A percentile compares a stretch with the other conserved stretches of the same genome.
These are phyloP conservation scores for Mycena citricolor DNA, from an alignment of 1,284 basidiomycete species.

Conservation along the genomic window DNA sequence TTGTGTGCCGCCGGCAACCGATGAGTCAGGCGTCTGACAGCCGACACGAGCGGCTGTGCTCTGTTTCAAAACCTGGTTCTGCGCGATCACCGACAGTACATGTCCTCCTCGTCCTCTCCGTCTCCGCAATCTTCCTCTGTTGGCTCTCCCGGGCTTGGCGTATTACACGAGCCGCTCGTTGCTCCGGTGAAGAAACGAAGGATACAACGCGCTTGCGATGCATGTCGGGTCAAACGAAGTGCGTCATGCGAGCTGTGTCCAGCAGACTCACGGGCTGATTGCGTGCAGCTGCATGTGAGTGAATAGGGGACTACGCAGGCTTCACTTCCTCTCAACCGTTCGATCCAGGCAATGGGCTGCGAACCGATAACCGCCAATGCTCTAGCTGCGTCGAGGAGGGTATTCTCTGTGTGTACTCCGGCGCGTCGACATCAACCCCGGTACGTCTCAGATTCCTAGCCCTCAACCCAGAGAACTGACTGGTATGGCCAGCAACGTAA, in stretches of 20 bases:
- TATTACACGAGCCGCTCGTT: neutral
- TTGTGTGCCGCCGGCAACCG: too few relatives aligned
- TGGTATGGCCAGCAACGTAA: too few relatives aligned
- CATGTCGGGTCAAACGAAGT: neutral
- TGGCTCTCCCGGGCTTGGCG: too few relatives aligned
- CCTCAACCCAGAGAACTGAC: neutral
- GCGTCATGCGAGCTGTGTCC: neutral
- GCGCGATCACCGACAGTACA: too few relatives aligned
- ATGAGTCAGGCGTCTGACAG: too few relatives aligned
- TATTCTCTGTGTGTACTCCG: slow-evolving; percentile 2
- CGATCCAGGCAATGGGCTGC: slow-evolving; percentile 1
- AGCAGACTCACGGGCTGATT: neutral
- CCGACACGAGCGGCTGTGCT: too few relatives aligned
- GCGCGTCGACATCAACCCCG: slow-evolving; percentile 1
- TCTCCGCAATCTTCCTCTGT: too few relatives aligned
- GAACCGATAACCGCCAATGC: neutral
- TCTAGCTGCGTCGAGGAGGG: neutral
- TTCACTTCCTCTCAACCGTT: neutral
- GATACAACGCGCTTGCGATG: slow-evolving; percentile 3
- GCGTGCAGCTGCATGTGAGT: neutral
- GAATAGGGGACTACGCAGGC: neutral
- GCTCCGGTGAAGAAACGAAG: slow-evolving; percentile 1
- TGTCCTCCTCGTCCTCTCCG: too few relatives aligned
- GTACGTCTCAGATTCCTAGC: neutral
- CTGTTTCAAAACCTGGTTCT: too few relatives aligned